Base-by-base conservation (phyloP, 2,329 filamentous ascomycete species). In the Aureobasidium sp. region DNA sequence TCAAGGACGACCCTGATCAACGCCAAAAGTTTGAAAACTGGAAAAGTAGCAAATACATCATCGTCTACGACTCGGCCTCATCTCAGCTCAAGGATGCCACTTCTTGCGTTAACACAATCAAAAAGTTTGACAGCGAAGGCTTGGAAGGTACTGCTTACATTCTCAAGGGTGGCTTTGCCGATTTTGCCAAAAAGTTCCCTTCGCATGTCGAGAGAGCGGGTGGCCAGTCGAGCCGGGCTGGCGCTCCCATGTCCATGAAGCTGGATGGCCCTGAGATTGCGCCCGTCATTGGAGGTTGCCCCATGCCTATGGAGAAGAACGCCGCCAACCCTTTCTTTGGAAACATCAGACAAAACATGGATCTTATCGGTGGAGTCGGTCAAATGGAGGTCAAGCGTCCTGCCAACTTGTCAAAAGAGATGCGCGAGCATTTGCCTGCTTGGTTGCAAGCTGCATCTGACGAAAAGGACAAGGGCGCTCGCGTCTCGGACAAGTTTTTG, bases 261-360 rank as follows among this genome's bases (percentile, higher is more conserved):
- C 41, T 74, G 72, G 40, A 64, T 63, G 68, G 75, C 4, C 76
- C 79, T 14, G 76, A 75, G 16, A 74, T 89, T 34, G 79, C 85
- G 1, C 87, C 88, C 1, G 86, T 95, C n/a, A 86, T 90, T 55
- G 93, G 91, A 55, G 91, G 91, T 6, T 95, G 95, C 58, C 80
- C 82, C 55, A 82, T 97, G 66, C 93, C 93, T 1, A 73, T 74
- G 34, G 77, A 80, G 0, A 78, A 81, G 59, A 83, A 82, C 56
- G 80, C 81, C 1, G 78, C 83, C 0, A 95, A 94, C 62, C 90
- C 91, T 0, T 97, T 98, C 72, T 97, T 97, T 68, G 83, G 84
- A 57, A 97, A 96, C 59, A 97, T 98, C 61, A 83, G 93, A 38
- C 93, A 97, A 67, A 95, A 97, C 59, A 91, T 94, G 81, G 93